A percentile compares a stretch with the other conserved stretches of the same genome.
phyloP scores from a whole-genome alignment of 495 filamentous ascomycete species.

The Cladorrhinum samala region DNA sequence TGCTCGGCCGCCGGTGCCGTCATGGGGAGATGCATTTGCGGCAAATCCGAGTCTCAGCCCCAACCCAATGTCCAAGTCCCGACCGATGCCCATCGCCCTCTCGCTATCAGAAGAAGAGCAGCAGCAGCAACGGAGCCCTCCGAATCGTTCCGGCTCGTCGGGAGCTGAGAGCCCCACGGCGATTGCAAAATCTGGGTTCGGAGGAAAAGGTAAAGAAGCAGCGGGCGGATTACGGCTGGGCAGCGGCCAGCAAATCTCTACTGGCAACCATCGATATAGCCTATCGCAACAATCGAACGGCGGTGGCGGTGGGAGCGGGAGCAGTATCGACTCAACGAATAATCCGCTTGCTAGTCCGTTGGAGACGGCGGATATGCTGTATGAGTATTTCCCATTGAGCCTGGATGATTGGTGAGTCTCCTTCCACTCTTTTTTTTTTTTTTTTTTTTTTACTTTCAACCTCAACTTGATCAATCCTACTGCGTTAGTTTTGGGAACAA shows the following conservation, averaged over 20 bases:
- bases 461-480: too few species aligned
- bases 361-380: conserved; percentile 73
- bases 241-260: neutral
- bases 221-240: neutral
- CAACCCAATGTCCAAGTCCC: conserved; percentile 5
- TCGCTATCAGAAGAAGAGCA: conserved; percentile 71
- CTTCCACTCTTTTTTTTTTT: neutral
- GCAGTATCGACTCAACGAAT: conserved; percentile 15
- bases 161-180: conserved; percentile 17
- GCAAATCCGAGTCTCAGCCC: conserved; percentile 8
- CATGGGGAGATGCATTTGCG: conserved; percentile 19
- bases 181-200: conserved; percentile 14
- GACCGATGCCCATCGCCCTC: conserved; percentile 56
- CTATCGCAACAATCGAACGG: too few species aligned
- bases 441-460: neutral
- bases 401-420: conserved; percentile 68
- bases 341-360: conserved; percentile 47
- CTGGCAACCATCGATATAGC: too few species aligned
- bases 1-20: conserved; percentile 21
- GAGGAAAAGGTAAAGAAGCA: neutral
- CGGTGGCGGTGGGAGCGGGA: conserved; percentile 2
- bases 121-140: conserved; percentile 49
- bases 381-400: conserved; percentile 87
- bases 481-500: too few species aligned
- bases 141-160: conserved; percentile 31